Percentiles rank a stretch among this genome's conserved stretches.
phyloP scores from a whole-genome alignment of 441 rosid genomes.

The Melastoma candidum region DNA sequence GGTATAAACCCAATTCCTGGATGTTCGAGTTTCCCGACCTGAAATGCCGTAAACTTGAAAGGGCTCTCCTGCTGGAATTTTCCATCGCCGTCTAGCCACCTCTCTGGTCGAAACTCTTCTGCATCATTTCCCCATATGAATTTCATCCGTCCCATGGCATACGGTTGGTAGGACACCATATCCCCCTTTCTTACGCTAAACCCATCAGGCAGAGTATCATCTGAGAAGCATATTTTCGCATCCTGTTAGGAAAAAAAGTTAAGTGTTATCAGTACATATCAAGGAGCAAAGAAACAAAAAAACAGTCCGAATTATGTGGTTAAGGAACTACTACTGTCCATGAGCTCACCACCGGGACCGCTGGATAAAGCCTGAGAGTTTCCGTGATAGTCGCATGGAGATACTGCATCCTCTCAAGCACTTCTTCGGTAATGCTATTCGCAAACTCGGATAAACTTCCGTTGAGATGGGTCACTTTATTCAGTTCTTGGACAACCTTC shows the following conservation, averaged over 20 bases:
- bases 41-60: conserved; percentile 52
- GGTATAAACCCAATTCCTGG: no score
- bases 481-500: conserved; percentile 1
- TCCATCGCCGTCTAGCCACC: conserved; percentile 41
- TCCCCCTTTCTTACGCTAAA: conserved; percentile 38
- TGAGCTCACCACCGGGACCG: not conserved
- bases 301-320: no score
- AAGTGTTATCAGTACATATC: no score
- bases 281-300: no score
- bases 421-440: not conserved
- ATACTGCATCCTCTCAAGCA: conserved; percentile 1
- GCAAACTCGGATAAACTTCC: not conserved
- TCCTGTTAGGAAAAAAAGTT: conserved; percentile 20
- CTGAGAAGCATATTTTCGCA: conserved; percentile 33
- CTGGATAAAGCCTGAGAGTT: conserved; percentile 6
- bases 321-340: not conserved
- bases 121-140: conserved; percentile 56
- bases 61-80: conserved; percentile 35
- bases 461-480: not conserved
- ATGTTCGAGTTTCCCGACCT: conserved; percentile 21
- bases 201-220: conserved; percentile 48
- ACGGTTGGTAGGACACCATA: conserved; percentile 36
- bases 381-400: conserved; percentile 5
- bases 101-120: conserved; percentile 43
- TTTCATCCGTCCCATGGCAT: conserved; percentile 63